These are phyloP conservation scores for Datura wrightii DNA, from an alignment of 257 asterid genomes.

Conservation along the genomic window DNA sequence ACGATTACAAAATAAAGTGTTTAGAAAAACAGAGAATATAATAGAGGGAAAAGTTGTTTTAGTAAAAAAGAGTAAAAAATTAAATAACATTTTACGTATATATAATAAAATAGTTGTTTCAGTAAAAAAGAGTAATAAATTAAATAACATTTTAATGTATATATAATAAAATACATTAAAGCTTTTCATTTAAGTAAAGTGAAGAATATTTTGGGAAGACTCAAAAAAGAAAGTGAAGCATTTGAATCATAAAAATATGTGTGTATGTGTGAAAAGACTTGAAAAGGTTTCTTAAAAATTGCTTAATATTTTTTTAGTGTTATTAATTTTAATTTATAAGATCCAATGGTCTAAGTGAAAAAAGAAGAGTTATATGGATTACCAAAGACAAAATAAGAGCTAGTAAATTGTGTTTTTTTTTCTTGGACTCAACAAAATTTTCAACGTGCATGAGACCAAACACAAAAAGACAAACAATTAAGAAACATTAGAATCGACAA, in stretches of 20 bases:
- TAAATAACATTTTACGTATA: neutral
- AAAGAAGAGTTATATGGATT: slow-evolving; percentile 36
- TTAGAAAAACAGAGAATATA: neutral
- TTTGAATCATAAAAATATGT: slow-evolving; percentile 26
- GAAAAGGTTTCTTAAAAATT: neutral
- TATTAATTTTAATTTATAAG: slow-evolving; percentile 24
- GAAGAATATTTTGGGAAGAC: slow-evolving; percentile 12
- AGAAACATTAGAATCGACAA: slow-evolving; percentile 66
- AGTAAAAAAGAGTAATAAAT: neutral
- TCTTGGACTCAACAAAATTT: slow-evolving; percentile 44
- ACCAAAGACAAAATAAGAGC: slow-evolving; percentile 50
- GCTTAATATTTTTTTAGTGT: neutral
- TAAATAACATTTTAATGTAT: neutral
- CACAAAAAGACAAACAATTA: slow-evolving; percentile 53
- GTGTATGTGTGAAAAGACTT: neutral
- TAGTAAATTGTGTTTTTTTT: slow-evolving; percentile 27
- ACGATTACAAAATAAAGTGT: neutral
- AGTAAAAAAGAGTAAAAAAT: neutral
- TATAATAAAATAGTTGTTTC: neutral
- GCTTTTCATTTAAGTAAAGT: neutral
- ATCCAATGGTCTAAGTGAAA: slow-evolving; percentile 34
- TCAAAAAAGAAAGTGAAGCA: slow-evolving; percentile 12
- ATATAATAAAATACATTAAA: neutral
- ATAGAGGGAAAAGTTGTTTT: neutral
- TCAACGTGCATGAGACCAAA: slow-evolving; percentile 56